Conservation (phyloP, 1,284 basidiomycete genomes). For the Dichomitus squalens region DNA sequence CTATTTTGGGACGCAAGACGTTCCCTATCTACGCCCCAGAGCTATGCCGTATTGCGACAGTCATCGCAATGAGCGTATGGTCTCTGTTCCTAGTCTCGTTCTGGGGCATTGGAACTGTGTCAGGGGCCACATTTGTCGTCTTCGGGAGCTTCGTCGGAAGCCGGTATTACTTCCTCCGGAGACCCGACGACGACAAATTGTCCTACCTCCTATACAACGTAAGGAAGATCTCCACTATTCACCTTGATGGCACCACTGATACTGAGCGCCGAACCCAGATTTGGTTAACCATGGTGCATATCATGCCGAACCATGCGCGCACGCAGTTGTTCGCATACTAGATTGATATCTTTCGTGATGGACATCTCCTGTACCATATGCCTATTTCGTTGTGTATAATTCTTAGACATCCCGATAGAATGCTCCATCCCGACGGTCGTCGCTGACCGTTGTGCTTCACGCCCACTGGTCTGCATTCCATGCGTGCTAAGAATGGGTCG, state of each 20-base stretch:
- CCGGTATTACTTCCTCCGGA: conserved; percentile 29
- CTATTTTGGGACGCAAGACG: conserved; percentile 32
- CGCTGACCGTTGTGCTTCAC: too few relatives aligned
- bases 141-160: conserved; percentile 31
- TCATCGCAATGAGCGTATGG: conserved; percentile 32
- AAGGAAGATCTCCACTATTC: conserved; percentile 12
- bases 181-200: conserved; percentile 21
- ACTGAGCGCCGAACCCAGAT: background rate
- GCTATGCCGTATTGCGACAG: conserved; percentile 30
- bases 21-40: conserved; percentile 37
- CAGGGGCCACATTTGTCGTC: conserved; percentile 21
- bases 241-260: too few relatives aligned
- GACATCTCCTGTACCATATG: background rate
- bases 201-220: conserved; percentile 34
- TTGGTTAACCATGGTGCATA: conserved; percentile 5
- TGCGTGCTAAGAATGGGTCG: too few relatives aligned
- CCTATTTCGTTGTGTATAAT: too few relatives aligned
- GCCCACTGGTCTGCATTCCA: too few relatives aligned
- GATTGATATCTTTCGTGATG: background rate
- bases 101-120: conserved; percentile 25
- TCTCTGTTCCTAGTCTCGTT: conserved; percentile 28
- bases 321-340: background rate
- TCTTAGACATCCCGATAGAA: too few relatives aligned
- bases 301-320: conserved; percentile 6
- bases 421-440: too few relatives aligned